Percentiles rank a stretch among this genome's conserved stretches.
Conservation (phyloP, 352 stramenopile genomes). For the Globisporangium paddicum region DNA sequence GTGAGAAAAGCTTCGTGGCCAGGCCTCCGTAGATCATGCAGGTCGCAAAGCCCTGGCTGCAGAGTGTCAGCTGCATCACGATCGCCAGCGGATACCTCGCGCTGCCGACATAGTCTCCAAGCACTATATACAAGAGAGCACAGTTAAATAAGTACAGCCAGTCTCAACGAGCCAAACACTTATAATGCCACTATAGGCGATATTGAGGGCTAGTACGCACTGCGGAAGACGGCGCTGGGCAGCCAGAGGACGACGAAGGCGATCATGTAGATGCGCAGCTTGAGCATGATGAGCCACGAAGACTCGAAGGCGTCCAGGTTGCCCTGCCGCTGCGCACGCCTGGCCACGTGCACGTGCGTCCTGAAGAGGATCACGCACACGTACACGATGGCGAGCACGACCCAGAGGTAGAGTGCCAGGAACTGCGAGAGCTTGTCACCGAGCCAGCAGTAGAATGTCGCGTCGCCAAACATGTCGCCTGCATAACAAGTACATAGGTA, state of each 20-base stretch:
- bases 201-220: constrained; percentile 22
- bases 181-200: background rate
- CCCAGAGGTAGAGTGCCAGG: constrained; percentile 59
- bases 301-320: constrained; percentile 69
- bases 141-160: background rate
- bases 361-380: constrained; percentile 59
- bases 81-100: constrained; percentile 48
- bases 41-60: constrained; percentile 53
- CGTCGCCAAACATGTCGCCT: constrained; percentile 26
- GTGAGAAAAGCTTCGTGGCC: constrained; percentile 31
- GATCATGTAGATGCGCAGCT: constrained; percentile 68
- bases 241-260: constrained; percentile 68
- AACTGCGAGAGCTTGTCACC: constrained; percentile 39
- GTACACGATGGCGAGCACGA: constrained; percentile 58
- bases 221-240: constrained; percentile 53
- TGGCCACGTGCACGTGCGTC: constrained; percentile 52
- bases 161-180: background rate
- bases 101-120: constrained; percentile 32
- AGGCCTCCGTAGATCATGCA: constrained; percentile 62
- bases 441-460: constrained; percentile 82
- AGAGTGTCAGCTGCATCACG: constrained; percentile 64
- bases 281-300: constrained; percentile 49
- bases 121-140: constrained; percentile 28
- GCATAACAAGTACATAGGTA: background rate
- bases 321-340: constrained; percentile 29